Base-by-base conservation (phyloP, 1,284 basidiomycete genomes). In the Ganoderma sinense region DNA sequence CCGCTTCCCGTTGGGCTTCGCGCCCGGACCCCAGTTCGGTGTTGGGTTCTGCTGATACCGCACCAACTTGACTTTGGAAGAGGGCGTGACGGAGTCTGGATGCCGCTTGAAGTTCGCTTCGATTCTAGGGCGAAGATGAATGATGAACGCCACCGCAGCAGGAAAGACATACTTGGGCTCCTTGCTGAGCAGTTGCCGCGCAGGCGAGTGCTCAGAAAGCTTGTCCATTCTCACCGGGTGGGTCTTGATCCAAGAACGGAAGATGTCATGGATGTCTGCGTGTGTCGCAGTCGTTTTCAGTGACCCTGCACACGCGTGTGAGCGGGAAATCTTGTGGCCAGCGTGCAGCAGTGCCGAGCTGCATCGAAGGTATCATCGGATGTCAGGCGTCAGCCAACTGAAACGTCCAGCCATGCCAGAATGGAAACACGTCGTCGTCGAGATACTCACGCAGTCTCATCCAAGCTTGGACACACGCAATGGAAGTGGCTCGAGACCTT, bases 1-100 rank as follows among this genome's bases (percentile, higher is more conserved):
- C 41, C 86, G 78, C 70, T 87, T 87, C 18, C 68, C 82, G 33
- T 80, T 78, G 16, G 91, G 91, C 75, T 85, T 90, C 64, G 85
- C 85, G n/a, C 86, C 90, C 3, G 97, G 97, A 0, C 97, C 97
- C 97, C 97, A 99, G 78, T 98, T 89, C 2, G 93, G 88, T 51
- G 91, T 87, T 3, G 97, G 97, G 79, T 98, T 99, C 75, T 90
- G 87, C 82, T 98, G 97, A 82, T 99, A 99, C 62, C 95, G 88
- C 0, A 97, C 94, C 10, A 96, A 83, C 76, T 95, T 95, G 65
- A 93, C 85, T 67, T 89, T 88, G 16, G 87, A 87, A 5, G 90
- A 85, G 13, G 85, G 80, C 14, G 85, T 87, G 13, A 89, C 84
- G 0, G 90, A 88, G 7, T 88, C 84, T 0, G 92, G 89, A 78